Evolutionary conservation across 225 moss, liverwort and hornwort genomes (phyloP).

Genomic region (Rhytidiadelphus loreus): DNA sequence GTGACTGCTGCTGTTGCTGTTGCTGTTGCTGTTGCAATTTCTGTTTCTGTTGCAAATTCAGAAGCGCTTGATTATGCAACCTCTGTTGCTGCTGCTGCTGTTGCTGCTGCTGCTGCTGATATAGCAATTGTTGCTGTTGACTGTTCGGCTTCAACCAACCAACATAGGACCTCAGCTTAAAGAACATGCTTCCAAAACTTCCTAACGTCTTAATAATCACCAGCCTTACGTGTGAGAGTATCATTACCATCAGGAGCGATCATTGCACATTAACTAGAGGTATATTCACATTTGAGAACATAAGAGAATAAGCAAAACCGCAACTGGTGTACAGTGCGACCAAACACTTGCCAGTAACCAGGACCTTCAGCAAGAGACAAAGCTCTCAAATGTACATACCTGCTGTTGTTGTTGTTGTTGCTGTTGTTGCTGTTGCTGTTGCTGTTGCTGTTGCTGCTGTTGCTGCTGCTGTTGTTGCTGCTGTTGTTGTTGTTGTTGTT

Average conservation of each 20-base stretch:
- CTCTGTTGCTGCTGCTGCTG: slow-evolving; percentile 15
- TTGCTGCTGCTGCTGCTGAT: slow-evolving; percentile 49
- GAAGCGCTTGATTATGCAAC: slow-evolving; percentile 5
- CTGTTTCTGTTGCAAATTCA: neutral
- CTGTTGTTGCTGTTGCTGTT: slow-evolving; percentile 24
- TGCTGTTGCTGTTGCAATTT: slow-evolving; percentile 24
- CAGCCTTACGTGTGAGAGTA: neutral
- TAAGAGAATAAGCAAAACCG: neutral
- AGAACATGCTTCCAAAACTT: neutral
- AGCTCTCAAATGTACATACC: neutral
- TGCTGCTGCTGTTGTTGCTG: slow-evolving; percentile 15
- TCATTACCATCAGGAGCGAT: neutral
- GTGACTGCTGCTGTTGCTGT: slow-evolving; percentile 24
- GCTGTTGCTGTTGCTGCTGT: slow-evolving; percentile 27
- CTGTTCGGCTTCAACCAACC: slow-evolving; percentile 22
- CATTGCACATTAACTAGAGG: neutral
- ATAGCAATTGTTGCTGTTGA: slow-evolving; percentile 37
- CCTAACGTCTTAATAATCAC: neutral
- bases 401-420: slow-evolving; percentile 29
- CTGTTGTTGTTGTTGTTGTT: slow-evolving; percentile 18
- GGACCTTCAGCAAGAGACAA: neutral
- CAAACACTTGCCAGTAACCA: neutral
- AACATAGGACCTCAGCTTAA: neutral
- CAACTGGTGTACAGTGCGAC: neutral
- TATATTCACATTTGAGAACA: neutral